These are phyloP conservation scores for Candida boidinii DNA, from an alignment of 805 yeast genomes.

Conservation along the genomic window DNA sequence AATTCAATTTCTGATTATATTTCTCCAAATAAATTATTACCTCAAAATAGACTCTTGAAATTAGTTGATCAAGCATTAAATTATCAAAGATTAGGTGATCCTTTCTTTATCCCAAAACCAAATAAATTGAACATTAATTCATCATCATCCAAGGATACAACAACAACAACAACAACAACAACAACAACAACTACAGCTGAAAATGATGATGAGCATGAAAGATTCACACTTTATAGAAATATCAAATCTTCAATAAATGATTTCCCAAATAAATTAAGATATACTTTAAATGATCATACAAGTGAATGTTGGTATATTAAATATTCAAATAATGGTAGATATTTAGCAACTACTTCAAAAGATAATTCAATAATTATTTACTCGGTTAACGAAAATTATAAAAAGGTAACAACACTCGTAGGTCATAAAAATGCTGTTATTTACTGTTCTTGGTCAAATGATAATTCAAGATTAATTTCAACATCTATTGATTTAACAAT, in stretches of 20 bases:
- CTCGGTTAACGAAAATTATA: slow-evolving; percentile 44
- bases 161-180: slow-evolving; percentile 3
- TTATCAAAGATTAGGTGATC: slow-evolving; percentile 29
- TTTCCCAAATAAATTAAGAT: slow-evolving; percentile 41
- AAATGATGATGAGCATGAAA: too few relatives aligned
- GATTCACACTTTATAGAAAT: not conserved
- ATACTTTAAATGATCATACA: slow-evolving; percentile 41
- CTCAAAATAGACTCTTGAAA: slow-evolving; percentile 44
- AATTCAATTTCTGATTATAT: slow-evolving; percentile 35
- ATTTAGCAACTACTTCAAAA: slow-evolving; percentile 67
- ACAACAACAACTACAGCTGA: slow-evolving; percentile 23
- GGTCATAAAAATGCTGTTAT: slow-evolving; percentile 49
- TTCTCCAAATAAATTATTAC: slow-evolving; percentile 34
- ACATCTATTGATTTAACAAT: slow-evolving; percentile 68
- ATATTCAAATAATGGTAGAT: slow-evolving; percentile 71
- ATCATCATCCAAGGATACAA: slow-evolving; percentile 10
- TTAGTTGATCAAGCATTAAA: slow-evolving; percentile 42
- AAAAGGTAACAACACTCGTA: slow-evolving; percentile 26
- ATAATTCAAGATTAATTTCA: slow-evolving; percentile 56
- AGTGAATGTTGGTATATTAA: slow-evolving; percentile 81
- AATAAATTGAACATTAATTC: slow-evolving; percentile 10
- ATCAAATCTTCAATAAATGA: slow-evolving; percentile 4
- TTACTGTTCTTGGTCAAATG: slow-evolving; percentile 69
- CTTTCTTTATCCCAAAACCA: slow-evolving; percentile 15
- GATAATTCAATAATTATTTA: slow-evolving; percentile 60